These are phyloP conservation scores for Glarea lozoyensis DNA, from an alignment of 495 filamentous ascomycete species.

Conservation along the genomic window DNA sequence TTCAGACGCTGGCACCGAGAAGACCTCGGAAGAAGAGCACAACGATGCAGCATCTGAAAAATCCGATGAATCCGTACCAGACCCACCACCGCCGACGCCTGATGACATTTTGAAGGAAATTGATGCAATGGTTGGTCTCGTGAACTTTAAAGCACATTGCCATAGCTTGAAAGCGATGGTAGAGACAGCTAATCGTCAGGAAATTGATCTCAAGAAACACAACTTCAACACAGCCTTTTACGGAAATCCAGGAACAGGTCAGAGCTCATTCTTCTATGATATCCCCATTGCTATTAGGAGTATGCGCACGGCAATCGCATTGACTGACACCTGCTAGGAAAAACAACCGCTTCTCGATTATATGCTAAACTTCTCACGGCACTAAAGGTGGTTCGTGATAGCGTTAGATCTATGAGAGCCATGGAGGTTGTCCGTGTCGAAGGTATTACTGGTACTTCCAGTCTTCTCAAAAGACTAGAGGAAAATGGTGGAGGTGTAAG, in stretches of 20 bases:
- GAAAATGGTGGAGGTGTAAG: constrained; percentile 52
- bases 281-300: too few species aligned
- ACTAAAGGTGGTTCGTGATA: constrained; percentile 43
- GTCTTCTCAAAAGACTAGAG: constrained; percentile 46
- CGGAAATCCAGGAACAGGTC: constrained; percentile 79
- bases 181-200: constrained; percentile 50
- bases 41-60: too few species aligned
- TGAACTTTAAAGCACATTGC: constrained; percentile 58
- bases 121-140: constrained; percentile 68
- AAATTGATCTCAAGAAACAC: constrained; percentile 43
- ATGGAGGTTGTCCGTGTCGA: constrained; percentile 53
- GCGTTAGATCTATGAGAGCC: constrained; percentile 61
- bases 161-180: constrained; percentile 59
- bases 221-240: constrained; percentile 56
- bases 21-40: too few species aligned
- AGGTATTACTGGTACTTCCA: constrained; percentile 49
- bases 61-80: too few species aligned
- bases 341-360: constrained; percentile 73
- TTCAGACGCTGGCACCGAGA: too few species aligned
- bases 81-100: too few species aligned
- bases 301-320: not conserved
- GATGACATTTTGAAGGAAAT: too few species aligned
- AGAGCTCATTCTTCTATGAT: too few species aligned
- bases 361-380: constrained; percentile 62
- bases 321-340: constrained; percentile 40